Evolutionary conservation across 305 asterid genomes (phyloP), one percentile per base, ranked within the genome.

Genomic region (Coffea humblotiana): DNA sequence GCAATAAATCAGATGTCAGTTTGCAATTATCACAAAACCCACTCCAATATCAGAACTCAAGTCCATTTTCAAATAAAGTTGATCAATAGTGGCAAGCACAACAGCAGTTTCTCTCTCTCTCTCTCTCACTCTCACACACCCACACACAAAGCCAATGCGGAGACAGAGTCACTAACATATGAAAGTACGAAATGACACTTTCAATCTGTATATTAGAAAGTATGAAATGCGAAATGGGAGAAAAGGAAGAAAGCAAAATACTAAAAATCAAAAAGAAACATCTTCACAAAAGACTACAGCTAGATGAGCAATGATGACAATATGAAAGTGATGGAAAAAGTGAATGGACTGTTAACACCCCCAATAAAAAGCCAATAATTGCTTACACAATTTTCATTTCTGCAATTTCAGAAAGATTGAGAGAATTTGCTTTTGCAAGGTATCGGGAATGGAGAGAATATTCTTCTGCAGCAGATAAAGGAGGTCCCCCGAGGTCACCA

Each of bases 301-400:
- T 37, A 29, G 61, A 67, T 10, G 16, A 19, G 6, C 11, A 52
- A 27, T 47, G 11, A 27, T 14, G 27, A 74, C 40, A 21, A 4
- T 16, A 74, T 11, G 8, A 27, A 64, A 29, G 64, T 65, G 21
- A 63, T 6, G 65, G 7, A 29, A 47, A 73, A 14, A 52, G 6
- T 52, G n/a, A 51, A 51, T 18, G 14, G 32, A 14, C 49, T 48
- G 5, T 48, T 4, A 48, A 48, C 19, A 15, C 23, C 43, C 51
- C 8, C 23, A n/a, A 32, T 29, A 45, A 47, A 76, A 74, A 67
- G 67, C 45, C 67, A 75, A 81, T 68, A 61, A 51, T 71, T 72
- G 68, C 99, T 91, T 93, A 96, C 99, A 94, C 92, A 70, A 94
- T 96, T 87, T 91, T 96, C 99, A 94, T 94, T 83, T 94, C 99